Evolutionary conservation across 148 eudicot genomes (phyloP), one percentile per base, ranked within the genome.

Genomic region (Camellia japonica): DNA sequence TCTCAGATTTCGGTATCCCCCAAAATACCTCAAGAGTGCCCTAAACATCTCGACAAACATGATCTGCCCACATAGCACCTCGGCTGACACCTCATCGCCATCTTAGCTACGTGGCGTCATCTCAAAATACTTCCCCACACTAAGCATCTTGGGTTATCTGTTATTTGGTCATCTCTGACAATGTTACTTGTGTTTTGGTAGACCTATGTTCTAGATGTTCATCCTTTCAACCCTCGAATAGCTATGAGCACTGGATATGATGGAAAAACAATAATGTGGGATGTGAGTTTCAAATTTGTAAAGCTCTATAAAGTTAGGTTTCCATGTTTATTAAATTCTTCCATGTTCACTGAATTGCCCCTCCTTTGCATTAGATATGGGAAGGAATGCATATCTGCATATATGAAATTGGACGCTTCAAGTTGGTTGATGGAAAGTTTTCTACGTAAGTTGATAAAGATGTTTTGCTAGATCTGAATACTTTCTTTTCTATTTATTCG

Each of bases 231-330:
- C 73, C 98, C 98, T 43, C 91, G 99, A 47, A 93, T 96, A 77
- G 99, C 99, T 64, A 96, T 96, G 99, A 96, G 99, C 86, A 97
- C 99, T 85, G 99, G 99, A 74, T 93, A 96, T 87, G 99, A 96
- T 88, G 99, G 99, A 69, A 96, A 91, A 88, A 96, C 97, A 60
- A 92, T 96, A 68, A 86, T 96, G 68, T 96, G 99, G 98, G 99
- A 96, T 89, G 99, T 96, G 84, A 93, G 99, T 87, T 75, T 80
- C 68, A 16, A 8, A 43, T 42, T 82, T 61, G 20, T 19, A 16
- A 38, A 41, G 44, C 30, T 54, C 42, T 66, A 15, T 63, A 16
- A 12, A 52, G 61, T 63, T 3, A 12, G n/a, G 65, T 55, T 18
- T 74, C 14, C 16, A 6, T 52, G n/a, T 44, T 56, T 63, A 16